Percentiles rank a stretch among this genome's conserved stretches.
Evolutionary conservation across 768 basidiomycete species (phyloP).

Genomic region (Naganishia vishniacii): DNA sequence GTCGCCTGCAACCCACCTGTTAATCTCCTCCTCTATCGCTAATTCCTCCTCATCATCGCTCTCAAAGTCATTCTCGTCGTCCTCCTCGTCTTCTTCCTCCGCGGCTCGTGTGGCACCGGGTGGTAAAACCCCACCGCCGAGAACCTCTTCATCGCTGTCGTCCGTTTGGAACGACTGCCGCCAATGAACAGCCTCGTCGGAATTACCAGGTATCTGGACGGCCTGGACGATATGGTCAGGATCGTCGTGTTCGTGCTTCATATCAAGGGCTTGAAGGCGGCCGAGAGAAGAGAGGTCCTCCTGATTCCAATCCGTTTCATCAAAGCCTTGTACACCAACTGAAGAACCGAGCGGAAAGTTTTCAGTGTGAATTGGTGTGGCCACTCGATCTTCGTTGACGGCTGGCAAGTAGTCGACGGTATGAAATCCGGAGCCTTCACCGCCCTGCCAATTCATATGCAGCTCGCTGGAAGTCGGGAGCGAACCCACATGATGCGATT

Average conservation of each 20-base stretch:
- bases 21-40: constrained; percentile 21
- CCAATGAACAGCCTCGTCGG: neutral
- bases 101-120: constrained; percentile 10
- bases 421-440: neutral
- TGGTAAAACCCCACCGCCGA: neutral
- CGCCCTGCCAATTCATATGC: constrained; percentile 6
- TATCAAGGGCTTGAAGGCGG: constrained; percentile 25
- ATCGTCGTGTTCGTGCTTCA: constrained; percentile 28
- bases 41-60: constrained; percentile 26
- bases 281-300: neutral
- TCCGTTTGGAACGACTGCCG: constrained; percentile 1
- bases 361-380: neutral
- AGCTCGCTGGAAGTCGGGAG: constrained; percentile 3
- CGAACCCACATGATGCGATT: neutral
- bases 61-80: constrained; percentile 25
- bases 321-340: neutral
- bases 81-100: constrained; percentile 22
- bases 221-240: constrained; percentile 36
- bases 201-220: constrained; percentile 15
- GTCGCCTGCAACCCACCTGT: neutral
- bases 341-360: neutral
- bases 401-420: neutral
- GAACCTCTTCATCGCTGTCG: constrained; percentile 30
- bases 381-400: constrained; percentile 11
- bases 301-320: neutral